Base-by-base conservation (phyloP, 2,329 filamentous ascomycete genomes). In the Cryphonectria radicalis region DNA sequence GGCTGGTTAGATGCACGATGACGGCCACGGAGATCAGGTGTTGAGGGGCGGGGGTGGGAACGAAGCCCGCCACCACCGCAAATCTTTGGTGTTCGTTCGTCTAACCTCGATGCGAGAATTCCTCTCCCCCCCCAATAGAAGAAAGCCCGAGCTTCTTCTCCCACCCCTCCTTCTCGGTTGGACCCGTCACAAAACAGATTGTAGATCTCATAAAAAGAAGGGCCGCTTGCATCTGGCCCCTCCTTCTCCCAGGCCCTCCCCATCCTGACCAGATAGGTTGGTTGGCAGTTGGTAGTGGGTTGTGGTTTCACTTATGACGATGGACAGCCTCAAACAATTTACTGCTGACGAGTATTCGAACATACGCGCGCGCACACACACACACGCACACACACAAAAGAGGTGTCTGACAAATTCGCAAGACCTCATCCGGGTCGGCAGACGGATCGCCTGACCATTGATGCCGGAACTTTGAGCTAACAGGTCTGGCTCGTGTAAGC, bases 221-320 rank as follows among this genome's bases (percentile, higher is more conserved):
- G 32, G 62, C 10, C 40, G 40, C 69, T 72, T 66, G 68, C 57
- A 63, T 59, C 43, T 53, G 70, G 70, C 63, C 70, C 70, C 69
- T 64, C 65, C 60, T 46, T 42, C 32, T 42, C 32, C 11, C 37
- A 17, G 32, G 59, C 17, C 14, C n/a, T 19, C 14, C n/a, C 28
- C 55, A 5, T 19, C 25, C 25, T 14, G 28, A 28, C 55, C 55
- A 59, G 25, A 32, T 28, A 55, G 3, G 7, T 50, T 50, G 43
- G 43, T 46, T 32, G 43, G 17, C 17, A 1, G 46, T 7, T n/a
- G 35, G 10, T 13, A 11, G 37, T 40, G 10, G 37, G 37, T 40
- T 40, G 59, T 22, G 32, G 35, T 40, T 3, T 25, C 59, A 40
- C 59, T 40, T 35, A 8, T 19, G 59, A 14, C 35, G 8, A 40